A percentile compares a stretch with the other conserved stretches of the same genome.
These are phyloP conservation scores for Primulina tabacum DNA, from an alignment of 257 asterid species.

Conservation along the genomic window DNA sequence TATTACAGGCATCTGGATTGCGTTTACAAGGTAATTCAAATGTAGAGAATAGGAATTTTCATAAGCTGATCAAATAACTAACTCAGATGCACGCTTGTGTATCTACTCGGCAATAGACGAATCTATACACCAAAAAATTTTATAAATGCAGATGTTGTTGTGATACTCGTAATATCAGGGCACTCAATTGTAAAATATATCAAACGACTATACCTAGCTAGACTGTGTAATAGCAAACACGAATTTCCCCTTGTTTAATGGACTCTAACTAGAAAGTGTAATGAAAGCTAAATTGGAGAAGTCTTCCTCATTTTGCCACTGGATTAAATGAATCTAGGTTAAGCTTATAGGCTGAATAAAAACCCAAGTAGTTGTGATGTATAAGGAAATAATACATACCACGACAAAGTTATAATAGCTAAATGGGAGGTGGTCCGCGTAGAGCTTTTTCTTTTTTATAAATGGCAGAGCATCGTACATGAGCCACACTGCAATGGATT, in stretches of 20 bases:
- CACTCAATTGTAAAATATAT: no score
- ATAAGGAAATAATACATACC: slow-evolving; percentile 38
- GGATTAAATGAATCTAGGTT: no score
- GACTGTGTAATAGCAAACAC: not conserved
- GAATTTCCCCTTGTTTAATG: not conserved
- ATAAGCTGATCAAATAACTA: no score
- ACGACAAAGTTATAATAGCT: slow-evolving; percentile 53
- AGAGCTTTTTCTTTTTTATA: slow-evolving; percentile 57
- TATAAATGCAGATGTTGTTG: not conserved
- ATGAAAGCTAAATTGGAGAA: not conserved
- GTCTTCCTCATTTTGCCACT: no score
- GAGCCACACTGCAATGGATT: slow-evolving; percentile 67
- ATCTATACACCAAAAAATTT: not conserved
- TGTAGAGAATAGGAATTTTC: no score
- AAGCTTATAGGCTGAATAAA: not conserved
- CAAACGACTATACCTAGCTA: no score
- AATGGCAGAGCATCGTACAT: slow-evolving; percentile 87
- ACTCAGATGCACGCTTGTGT: no score
- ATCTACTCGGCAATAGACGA: not conserved
- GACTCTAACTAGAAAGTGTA: not conserved
- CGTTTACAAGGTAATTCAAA: no score
- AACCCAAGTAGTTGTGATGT: not conserved
- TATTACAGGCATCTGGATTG: no score
- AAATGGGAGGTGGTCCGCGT: slow-evolving; percentile 61
- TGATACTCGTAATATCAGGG: no score